Base-by-base conservation (phyloP, 2,329 filamentous ascomycete genomes). In the Aspergillus sp. region DNA sequence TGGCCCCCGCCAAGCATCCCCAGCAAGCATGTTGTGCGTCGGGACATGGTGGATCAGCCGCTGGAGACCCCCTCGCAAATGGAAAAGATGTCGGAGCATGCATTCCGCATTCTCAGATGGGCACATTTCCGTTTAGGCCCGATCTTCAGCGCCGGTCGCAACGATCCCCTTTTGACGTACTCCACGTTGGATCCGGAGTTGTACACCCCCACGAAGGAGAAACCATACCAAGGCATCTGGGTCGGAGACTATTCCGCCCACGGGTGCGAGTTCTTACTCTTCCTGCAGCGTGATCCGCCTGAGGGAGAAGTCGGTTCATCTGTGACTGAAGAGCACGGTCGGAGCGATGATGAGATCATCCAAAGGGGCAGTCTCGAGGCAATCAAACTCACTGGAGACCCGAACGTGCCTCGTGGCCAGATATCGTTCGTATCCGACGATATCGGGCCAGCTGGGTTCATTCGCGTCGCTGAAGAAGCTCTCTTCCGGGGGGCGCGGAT, bases 201-300 rank as follows among this genome's bases (percentile, higher is more conserved):
- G n/a, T 96, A 95, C 67, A 94, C 85, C 0, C 90, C 93, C 0
- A 95, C 91, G 0, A 68, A 75, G 9, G 79, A 85, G 50, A 93
- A 91, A 66, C 92, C 91, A 0, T 96, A 86, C 77, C 85, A 90
- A 57, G 93, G 93, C 0, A 90, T 99, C 26, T 97, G 90, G 88
- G 87, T 91, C 14, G 92, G 92, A 0, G 92, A 96, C 67, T 96
- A 96, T 64, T 87, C 85, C 22, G 85, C 83, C 0, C 92, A 97
- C 62, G 91, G 92, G 1, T 92, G 88, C 68, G 93, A 97, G 69
- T 96, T 96, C 51, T 66, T 97, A 4, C 76, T 95, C 11, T 76
- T 97, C 43, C 78, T 90, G 60, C 94, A 99, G 65, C 84, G 85
- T 0, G 85, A 87, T 36, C 49, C 42, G 2, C 51, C 51, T 14